Evolutionary conservation across 1,284 basidiomycete genomes (phyloP).

Genomic region (Termitomyces sp.): DNA sequence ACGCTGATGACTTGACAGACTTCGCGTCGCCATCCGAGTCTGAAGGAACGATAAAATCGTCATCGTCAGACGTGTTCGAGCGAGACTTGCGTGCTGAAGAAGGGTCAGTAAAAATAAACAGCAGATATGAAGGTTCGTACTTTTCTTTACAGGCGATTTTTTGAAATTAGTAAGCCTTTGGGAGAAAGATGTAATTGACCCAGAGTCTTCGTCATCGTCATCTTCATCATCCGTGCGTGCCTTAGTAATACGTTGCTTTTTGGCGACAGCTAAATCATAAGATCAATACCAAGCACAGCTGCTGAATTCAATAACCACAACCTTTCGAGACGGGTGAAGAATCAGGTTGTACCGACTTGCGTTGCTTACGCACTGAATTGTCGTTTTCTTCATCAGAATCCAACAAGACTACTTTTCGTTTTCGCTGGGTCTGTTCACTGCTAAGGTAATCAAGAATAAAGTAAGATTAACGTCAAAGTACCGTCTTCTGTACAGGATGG

Average conservation of each 20-base stretch:
- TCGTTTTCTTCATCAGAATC: constrained; percentile 63
- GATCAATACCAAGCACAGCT: not conserved
- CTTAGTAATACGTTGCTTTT: constrained; percentile 50
- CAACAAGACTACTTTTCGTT: constrained; percentile 64
- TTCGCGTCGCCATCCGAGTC: constrained; percentile 49
- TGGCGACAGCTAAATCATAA: constrained; percentile 22
- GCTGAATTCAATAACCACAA: constrained; percentile 5
- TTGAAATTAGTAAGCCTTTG: constrained; percentile 59
- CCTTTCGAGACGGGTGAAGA: constrained; percentile 28
- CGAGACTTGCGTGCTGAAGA: constrained; percentile 32
- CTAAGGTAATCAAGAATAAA: not conserved
- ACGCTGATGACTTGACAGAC: constrained; percentile 36
- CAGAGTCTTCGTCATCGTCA: constrained; percentile 38
- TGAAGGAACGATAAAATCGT: constrained; percentile 63
- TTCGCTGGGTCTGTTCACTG: constrained; percentile 31
- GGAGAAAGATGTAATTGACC: constrained; percentile 43
- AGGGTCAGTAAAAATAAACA: constrained; percentile 2
- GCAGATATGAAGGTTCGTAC: constrained; percentile 27
- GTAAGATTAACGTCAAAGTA: constrained; percentile 20
- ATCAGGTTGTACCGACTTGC: constrained; percentile 16
- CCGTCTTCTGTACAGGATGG: constrained; percentile 27
- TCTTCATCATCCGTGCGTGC: constrained; percentile 40
- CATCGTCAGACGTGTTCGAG: constrained; percentile 41
- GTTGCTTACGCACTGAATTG: constrained; percentile 27
- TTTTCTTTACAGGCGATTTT: constrained; percentile 50